Evolutionary conservation across 2,329 filamentous ascomycete genomes (phyloP), one percentile per base, ranked within the genome.

Genomic region (Stagonosporopsis vannaccii): DNA sequence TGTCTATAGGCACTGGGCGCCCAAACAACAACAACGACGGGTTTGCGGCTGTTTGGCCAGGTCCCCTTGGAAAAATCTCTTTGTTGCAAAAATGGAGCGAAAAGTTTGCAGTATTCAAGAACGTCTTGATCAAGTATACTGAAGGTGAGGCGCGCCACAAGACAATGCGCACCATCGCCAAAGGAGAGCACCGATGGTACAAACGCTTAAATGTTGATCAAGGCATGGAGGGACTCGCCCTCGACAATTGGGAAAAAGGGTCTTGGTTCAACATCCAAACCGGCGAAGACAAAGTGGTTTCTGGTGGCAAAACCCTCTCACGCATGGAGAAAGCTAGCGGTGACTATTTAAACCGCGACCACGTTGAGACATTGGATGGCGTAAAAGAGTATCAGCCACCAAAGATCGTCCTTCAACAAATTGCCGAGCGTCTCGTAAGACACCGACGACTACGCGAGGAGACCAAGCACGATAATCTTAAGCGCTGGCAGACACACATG

Each of bases 81-180:
- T 54, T 79, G 12, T 69, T 81, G 47, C 75, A 76, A 58, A 79
- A 80, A 48, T 75, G 77, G 65, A 74, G 79, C 9, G 80, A 82
- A 52, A 82, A 81, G 64, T 75, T 79, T 28, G 79, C 80, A 5
- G 79, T 82, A 1, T 75, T 82, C 59, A 80, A 79, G 41, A 81
- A 82, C 45, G 64, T 82, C 20, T 64, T 82, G 46, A 80, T 82
- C 71, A 82, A 82, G 56, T 82, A 82, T 65, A 82, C 80, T 5
- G 80, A 82, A 61, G 80, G 80, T 32, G 80, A 82, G 59, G 75
- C 78, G 39, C 73, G 78, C 51, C 80, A 82, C 59, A 73, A 79
- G 35, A 76, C 75, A 49, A 81, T 81, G 79, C 71, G 78, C 9
- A 72, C 76, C 22, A 76, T 79, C 23, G 79, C 80, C 1, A 74